Evolutionary conservation across 441 rosid species (phyloP).

Genomic region (Euphorbia corollata): DNA sequence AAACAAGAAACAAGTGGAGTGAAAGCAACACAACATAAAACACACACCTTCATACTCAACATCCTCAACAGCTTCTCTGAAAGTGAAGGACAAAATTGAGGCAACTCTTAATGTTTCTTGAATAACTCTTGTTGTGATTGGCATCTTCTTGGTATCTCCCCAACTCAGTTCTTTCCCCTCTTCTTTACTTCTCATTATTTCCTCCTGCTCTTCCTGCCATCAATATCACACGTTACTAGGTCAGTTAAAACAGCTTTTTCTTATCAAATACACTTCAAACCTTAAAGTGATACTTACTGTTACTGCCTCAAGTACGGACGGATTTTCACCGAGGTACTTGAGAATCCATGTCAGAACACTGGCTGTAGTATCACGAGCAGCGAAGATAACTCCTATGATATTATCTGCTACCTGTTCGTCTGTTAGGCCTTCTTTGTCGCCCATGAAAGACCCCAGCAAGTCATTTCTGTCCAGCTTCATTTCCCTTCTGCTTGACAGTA

Average conservation of each 20-base stretch:
- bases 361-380: slow-evolving; percentile 95
- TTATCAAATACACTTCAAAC: too few species aligned
- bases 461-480: slow-evolving; percentile 44
- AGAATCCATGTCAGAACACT: slow-evolving; percentile 89
- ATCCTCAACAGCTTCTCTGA: slow-evolving; percentile 93
- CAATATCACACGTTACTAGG: slow-evolving; percentile 13
- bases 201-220: slow-evolving; percentile 78
- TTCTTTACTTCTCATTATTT: slow-evolving; percentile 38
- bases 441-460: slow-evolving; percentile 88
- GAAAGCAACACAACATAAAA: slow-evolving; percentile 4
- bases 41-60: slow-evolving; percentile 74
- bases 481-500: slow-evolving; percentile 56
- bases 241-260: slow-evolving; percentile 6
- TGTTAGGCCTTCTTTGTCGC: slow-evolving; percentile 58
- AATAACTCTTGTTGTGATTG: slow-evolving; percentile 70
- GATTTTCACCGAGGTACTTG: slow-evolving; percentile 81
- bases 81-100: slow-evolving; percentile 84
- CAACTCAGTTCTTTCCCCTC: slow-evolving; percentile 44
- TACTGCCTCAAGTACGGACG: slow-evolving; percentile 69
- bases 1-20: not conserved
- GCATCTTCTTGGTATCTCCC: slow-evolving; percentile 87
- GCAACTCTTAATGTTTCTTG: slow-evolving; percentile 88
- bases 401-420: slow-evolving; percentile 92
- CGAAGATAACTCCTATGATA: slow-evolving; percentile 87
- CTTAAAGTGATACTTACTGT: slow-evolving; percentile 40